These are phyloP conservation scores for Ramaria sp. DNA, from an alignment of 768 basidiomycete species.

Conservation along the genomic window DNA sequence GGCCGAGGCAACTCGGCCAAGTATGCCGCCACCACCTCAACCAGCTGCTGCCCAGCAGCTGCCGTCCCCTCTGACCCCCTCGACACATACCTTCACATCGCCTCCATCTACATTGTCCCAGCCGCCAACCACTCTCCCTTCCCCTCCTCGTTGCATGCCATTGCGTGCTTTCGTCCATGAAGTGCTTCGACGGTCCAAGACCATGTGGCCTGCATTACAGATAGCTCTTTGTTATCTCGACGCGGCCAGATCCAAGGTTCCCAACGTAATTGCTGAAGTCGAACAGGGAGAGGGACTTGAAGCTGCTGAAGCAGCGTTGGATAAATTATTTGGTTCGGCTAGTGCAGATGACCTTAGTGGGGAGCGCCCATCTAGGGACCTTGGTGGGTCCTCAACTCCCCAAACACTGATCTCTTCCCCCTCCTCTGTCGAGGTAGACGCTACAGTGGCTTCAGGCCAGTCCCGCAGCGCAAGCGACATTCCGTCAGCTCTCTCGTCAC, in stretches of 20 bases:
- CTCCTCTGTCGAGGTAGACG: neutral
- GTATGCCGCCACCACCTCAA: constrained; percentile 18
- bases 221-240: constrained; percentile 84
- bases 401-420: neutral
- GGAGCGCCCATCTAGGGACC: neutral
- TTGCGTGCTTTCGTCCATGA: constrained; percentile 64
- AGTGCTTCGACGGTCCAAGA: constrained; percentile 77
- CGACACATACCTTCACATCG: constrained; percentile 22
- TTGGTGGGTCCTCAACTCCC: neutral
- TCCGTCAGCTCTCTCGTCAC: neutral
- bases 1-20: constrained; percentile 23
- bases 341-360: neutral
- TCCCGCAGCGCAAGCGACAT: neutral
- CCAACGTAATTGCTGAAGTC: constrained; percentile 48
- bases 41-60: constrained; percentile 18
- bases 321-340: constrained; percentile 5
- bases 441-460: neutral
- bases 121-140: constrained; percentile 18
- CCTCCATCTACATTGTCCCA: constrained; percentile 22
- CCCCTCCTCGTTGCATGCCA: constrained; percentile 13
- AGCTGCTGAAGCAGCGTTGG: constrained; percentile 6
- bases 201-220: constrained; percentile 74
- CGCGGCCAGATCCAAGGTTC: constrained; percentile 63
- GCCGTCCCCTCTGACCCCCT: constrained; percentile 45
- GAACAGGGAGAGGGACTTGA: constrained; percentile 22